Evolutionary conservation across 2,329 filamentous ascomycete species (phyloP).

Genomic region (Triangularia verruculosa): DNA sequence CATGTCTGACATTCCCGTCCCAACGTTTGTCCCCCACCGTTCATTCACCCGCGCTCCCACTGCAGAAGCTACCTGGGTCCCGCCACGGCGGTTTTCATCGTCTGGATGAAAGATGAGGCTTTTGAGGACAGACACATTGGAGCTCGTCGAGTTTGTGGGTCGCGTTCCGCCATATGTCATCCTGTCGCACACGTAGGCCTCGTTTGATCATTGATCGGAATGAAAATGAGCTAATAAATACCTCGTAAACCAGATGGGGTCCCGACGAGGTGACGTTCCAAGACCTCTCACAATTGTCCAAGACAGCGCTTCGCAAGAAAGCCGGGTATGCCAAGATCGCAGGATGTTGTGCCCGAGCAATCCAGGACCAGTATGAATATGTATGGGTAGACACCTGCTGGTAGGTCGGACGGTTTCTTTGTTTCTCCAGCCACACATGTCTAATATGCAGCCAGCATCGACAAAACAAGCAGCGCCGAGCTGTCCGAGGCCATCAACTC

Average conservation of each 20-base stretch:
- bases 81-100: neutral
- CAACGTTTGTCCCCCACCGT: neutral
- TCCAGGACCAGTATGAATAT: slow-evolving; percentile 5
- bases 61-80: neutral
- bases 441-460: neutral
- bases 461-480: slow-evolving; percentile 10
- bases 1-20: too few species aligned
- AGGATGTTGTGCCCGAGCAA: slow-evolving; percentile 11
- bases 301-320: slow-evolving; percentile 14
- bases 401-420: neutral
- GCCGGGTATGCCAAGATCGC: slow-evolving; percentile 15
- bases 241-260: slow-evolving; percentile 8
- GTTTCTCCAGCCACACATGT: neutral
- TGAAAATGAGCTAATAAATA: neutral
- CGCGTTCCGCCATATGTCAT: slow-evolving; percentile 11
- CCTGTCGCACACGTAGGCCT: slow-evolving; percentile 11
- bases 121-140: slow-evolving; percentile 16
- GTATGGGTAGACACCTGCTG: slow-evolving; percentile 8
- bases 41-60: neutral
- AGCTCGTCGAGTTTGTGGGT: slow-evolving; percentile 17
- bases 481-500: slow-evolving; percentile 11
- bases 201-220: neutral
- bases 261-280: slow-evolving; percentile 17
- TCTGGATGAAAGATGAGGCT: slow-evolving; percentile 16
- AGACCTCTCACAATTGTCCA: slow-evolving; percentile 11